These are phyloP conservation scores for Coffea canephora DNA, from an alignment of 257 asterid species.

Conservation along the genomic window DNA sequence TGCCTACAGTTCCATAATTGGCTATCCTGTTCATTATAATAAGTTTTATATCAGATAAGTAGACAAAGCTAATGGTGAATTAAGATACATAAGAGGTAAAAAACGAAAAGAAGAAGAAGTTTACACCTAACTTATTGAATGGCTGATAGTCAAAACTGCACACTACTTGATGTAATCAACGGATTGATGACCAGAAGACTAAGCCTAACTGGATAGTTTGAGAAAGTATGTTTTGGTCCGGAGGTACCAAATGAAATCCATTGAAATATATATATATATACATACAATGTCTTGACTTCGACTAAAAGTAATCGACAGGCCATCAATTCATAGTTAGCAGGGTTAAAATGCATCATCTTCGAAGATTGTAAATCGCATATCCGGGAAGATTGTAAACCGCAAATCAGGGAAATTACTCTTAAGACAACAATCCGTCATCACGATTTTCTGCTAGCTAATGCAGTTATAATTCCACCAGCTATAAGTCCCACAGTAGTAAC, in stretches of 20 bases:
- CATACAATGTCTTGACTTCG: background rate
- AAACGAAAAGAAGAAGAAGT: too few relatives aligned
- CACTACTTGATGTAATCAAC: too few relatives aligned
- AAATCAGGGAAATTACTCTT: background rate
- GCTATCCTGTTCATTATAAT: background rate
- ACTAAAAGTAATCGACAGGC: background rate
- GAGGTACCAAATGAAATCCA: background rate
- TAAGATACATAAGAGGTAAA: background rate
- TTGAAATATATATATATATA: background rate
- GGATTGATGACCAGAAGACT: background rate
- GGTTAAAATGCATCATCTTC: background rate
- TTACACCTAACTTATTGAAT: too few relatives aligned
- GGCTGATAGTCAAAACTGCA: background rate
- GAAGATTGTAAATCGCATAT: background rate
- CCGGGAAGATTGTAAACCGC: background rate
- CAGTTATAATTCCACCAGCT: conserved; percentile 65
- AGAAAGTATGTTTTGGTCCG: background rate
- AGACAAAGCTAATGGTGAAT: background rate
- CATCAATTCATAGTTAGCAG: background rate
- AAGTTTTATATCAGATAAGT: background rate
- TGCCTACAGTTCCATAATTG: background rate
- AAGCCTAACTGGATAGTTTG: background rate
- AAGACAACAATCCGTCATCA: background rate
- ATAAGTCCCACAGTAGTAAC: conserved; percentile 62
- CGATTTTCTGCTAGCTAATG: conserved; percentile 44